These are phyloP conservation scores for Lathyrus aphaca DNA, from an alignment of 306 rosid genomes.

Conservation along the genomic window DNA sequence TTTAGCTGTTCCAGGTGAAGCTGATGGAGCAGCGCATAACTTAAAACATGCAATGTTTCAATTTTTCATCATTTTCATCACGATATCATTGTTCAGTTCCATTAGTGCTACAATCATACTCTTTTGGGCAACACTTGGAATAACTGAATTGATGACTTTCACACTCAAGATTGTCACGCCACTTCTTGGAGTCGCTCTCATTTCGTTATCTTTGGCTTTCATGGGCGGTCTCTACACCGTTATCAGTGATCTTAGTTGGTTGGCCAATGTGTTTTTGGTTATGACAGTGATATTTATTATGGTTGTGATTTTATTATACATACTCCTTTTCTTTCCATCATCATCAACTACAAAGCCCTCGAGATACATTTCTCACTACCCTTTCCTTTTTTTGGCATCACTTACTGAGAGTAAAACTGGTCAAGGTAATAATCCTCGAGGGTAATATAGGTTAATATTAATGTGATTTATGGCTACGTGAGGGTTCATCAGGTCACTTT, in stretches of 20 bases:
- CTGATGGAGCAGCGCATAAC: conserved; percentile 24
- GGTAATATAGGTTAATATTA: neutral
- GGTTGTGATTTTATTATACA: neutral
- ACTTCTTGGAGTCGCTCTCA: too few species aligned
- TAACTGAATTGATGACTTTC: neutral
- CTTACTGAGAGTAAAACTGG: neutral
- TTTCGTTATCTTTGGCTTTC: too few species aligned
- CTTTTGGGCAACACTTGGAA: conserved; percentile 42
- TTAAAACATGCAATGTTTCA: conserved; percentile 15
- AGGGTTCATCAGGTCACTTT: too few species aligned
- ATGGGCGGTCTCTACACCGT: conserved; percentile 12
- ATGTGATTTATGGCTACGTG: too few species aligned
- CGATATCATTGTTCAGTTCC: conserved; percentile 43
- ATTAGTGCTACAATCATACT: conserved; percentile 33
- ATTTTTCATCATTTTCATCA: conserved; percentile 28
- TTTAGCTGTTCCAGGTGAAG: conserved; percentile 39
- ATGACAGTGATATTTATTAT: neutral
- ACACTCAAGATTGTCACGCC: neutral
- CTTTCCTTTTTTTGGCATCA: conserved; percentile 3
- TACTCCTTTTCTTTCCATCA: conserved; percentile 17
- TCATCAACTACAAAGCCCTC: neutral
- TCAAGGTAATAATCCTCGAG: neutral
- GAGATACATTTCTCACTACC: conserved; percentile 30
- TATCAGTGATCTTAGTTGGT: conserved; percentile 34
- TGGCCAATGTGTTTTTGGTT: conserved; percentile 19